phyloP scores from a whole-genome alignment of 2,329 filamentous ascomycete genomes.

The Piedraia hortae region DNA sequence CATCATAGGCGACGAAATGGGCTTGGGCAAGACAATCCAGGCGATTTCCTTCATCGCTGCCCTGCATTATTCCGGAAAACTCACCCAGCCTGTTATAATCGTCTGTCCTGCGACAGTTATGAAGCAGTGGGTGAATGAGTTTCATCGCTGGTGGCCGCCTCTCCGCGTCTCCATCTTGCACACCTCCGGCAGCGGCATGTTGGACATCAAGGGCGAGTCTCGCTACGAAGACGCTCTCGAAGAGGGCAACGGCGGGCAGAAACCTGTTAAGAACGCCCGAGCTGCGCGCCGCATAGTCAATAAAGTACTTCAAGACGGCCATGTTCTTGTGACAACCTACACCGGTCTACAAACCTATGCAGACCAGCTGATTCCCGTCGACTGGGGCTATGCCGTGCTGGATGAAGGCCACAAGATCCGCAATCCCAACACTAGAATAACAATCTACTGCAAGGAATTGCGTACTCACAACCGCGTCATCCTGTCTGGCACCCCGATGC shows the following conservation, averaged over 20 bases:
- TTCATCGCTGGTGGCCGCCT: constrained; percentile 99
- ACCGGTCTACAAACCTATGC: constrained; percentile 83
- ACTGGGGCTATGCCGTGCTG: constrained; percentile 83
- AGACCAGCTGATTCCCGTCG: constrained; percentile 48
- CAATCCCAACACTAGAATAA: constrained; percentile 85
- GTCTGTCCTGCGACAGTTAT: constrained; percentile 87
- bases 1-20: constrained; percentile 95
- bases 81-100: constrained; percentile 64
- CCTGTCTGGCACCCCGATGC: constrained; percentile 85
- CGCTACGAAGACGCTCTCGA: constrained; percentile 35
- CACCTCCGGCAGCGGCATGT: constrained; percentile 86
- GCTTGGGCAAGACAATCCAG: constrained; percentile 80
- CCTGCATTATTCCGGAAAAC: constrained; percentile 67
- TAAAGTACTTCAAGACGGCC: constrained; percentile 55
- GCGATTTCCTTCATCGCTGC: constrained; percentile 64
- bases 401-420: constrained; percentile 97
- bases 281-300: constrained; percentile 59
- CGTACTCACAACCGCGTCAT: constrained; percentile 77
- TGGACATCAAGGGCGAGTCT: constrained; percentile 39
- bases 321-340: constrained; percentile 88
- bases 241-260: constrained; percentile 17
- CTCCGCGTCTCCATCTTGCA: constrained; percentile 84
- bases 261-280: constrained; percentile 26
- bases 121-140: constrained; percentile 95
- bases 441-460: constrained; percentile 81